Percentiles rank a stretch among this genome's conserved stretches.
Evolutionary conservation across 768 basidiomycete genomes (phyloP).

Genomic region (Pulveroboletus sp.): DNA sequence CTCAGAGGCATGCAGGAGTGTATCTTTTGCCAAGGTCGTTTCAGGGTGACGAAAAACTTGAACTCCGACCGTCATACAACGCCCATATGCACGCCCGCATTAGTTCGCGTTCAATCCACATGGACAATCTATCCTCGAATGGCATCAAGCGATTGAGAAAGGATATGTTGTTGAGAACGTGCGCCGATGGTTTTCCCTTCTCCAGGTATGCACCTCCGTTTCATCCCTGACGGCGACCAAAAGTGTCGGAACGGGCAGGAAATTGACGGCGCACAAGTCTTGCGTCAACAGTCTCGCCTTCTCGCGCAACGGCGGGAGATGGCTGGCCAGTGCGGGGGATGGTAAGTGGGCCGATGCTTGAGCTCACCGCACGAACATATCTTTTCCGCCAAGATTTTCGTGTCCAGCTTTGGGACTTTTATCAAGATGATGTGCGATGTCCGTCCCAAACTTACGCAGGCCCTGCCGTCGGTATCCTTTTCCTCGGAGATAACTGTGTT

Average conservation of each 20-base stretch:
- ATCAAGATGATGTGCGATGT: constrained; percentile 50
- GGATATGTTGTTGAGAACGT: constrained; percentile 18
- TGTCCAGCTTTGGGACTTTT: constrained; percentile 64
- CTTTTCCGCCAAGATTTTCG: constrained; percentile 42
- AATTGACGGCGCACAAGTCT: constrained; percentile 47
- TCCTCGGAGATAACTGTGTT: constrained; percentile 27
- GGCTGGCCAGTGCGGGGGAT: constrained; percentile 69
- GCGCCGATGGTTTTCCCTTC: constrained; percentile 31
- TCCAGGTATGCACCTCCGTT: constrained; percentile 27
- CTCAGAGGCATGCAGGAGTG: constrained; percentile 15
- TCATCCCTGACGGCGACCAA: constrained; percentile 1
- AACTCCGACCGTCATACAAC: constrained; percentile 15
- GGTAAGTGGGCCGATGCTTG: constrained; percentile 39
- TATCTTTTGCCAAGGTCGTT: constrained; percentile 4
- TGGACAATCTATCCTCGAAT: constrained; percentile 24
- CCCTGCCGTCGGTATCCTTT: constrained; percentile 32
- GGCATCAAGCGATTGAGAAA: constrained; percentile 21
- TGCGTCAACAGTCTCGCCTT: constrained; percentile 66
- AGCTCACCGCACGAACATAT: constrained; percentile 12
- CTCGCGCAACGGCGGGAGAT: constrained; percentile 57
- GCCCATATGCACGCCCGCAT: constrained; percentile 10
- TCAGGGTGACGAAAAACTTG: constrained; percentile 1
- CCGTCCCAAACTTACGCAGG: constrained; percentile 46
- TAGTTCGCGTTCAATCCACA: constrained; percentile 14
- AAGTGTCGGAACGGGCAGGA: constrained; percentile 21